phyloP scores from a whole-genome alignment of 2,329 filamentous ascomycete genomes.

The Aspergillus sp. region DNA sequence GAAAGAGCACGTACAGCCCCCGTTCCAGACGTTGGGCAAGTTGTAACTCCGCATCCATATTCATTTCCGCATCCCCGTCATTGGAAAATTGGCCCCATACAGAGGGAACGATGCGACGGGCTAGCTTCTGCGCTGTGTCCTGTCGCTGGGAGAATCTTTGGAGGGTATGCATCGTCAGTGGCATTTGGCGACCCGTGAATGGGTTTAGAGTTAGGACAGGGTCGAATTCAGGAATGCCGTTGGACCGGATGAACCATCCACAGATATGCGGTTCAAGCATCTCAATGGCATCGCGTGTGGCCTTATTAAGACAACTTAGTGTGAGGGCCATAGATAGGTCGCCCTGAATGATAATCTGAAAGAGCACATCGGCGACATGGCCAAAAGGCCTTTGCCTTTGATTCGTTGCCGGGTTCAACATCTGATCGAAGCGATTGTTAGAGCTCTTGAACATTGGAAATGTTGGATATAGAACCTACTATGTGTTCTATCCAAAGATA shows the following conservation, averaged over 20 bases:
- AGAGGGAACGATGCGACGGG: constrained; percentile 19
- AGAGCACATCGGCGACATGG: constrained; percentile 22
- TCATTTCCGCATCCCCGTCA: constrained; percentile 17
- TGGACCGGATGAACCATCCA: constrained; percentile 23
- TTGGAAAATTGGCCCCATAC: constrained; percentile 24
- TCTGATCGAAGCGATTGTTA: constrained; percentile 1
- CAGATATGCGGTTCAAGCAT: constrained; percentile 22
- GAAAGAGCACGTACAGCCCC: constrained; percentile 24
- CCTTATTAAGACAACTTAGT: constrained; percentile 21
- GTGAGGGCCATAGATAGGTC: constrained; percentile 16
- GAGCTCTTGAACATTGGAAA: too few relatives aligned
- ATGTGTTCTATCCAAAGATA: not conserved
- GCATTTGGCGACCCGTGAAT: constrained; percentile 14
- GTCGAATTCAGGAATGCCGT: constrained; percentile 56
- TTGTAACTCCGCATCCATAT: constrained; percentile 19
- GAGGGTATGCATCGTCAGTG: constrained; percentile 18
- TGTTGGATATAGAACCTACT: too few relatives aligned
- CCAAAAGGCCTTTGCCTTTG: constrained; percentile 13
- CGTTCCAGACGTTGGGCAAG: constrained; percentile 20
- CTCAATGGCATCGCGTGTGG: constrained; percentile 21
- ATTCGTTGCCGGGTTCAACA: constrained; percentile 6
- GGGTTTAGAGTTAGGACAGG: constrained; percentile 44
- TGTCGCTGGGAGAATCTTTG: constrained; percentile 18
- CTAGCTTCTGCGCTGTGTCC: constrained; percentile 14
- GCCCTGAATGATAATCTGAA: constrained; percentile 23